Percentiles rank a stretch among this genome's conserved stretches.
These are phyloP conservation scores for Kuraishia piskuri DNA, from an alignment of 805 yeast species.

Conservation along the genomic window DNA sequence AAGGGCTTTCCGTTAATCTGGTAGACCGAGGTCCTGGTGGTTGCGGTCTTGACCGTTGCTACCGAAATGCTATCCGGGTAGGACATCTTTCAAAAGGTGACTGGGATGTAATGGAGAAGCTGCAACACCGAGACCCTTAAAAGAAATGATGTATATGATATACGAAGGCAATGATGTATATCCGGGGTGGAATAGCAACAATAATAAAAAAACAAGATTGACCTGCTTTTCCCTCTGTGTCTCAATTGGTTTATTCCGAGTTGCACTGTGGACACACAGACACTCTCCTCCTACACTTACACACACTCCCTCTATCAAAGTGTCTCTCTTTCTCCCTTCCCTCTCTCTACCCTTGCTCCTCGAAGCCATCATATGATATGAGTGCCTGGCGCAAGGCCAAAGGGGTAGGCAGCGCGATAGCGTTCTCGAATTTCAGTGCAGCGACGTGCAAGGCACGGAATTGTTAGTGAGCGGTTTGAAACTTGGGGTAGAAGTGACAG, in stretches of 20 bases:
- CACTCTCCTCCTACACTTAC: too few species aligned
- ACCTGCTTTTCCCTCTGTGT: neutral
- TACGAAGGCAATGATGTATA: too few species aligned
- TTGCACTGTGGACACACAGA: neutral
- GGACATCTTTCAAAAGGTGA: neutral
- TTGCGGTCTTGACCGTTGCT: conserved; percentile 5
- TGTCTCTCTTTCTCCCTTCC: neutral
- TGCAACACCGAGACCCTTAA: neutral
- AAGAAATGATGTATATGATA: conserved; percentile 1
- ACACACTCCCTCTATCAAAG: neutral
- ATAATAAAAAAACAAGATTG: too few species aligned
- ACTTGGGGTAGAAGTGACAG: neutral
- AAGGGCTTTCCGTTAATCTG: conserved; percentile 65
- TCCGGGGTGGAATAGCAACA: too few species aligned
- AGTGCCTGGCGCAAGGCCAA: neutral
- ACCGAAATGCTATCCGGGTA: neutral
- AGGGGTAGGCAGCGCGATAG: neutral
- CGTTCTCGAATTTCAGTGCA: neutral
- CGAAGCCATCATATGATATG: neutral
- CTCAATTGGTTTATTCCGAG: neutral
- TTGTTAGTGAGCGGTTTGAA: neutral
- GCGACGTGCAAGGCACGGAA: neutral
- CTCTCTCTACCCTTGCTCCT: neutral
- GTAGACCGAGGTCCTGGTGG: conserved; percentile 36
- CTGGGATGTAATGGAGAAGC: neutral